Percentiles rank a stretch among this genome's conserved stretches.
These are phyloP conservation scores for Pedinophyceae sp. DNA, from an alignment of 139 green algal species.

Conservation along the genomic window DNA sequence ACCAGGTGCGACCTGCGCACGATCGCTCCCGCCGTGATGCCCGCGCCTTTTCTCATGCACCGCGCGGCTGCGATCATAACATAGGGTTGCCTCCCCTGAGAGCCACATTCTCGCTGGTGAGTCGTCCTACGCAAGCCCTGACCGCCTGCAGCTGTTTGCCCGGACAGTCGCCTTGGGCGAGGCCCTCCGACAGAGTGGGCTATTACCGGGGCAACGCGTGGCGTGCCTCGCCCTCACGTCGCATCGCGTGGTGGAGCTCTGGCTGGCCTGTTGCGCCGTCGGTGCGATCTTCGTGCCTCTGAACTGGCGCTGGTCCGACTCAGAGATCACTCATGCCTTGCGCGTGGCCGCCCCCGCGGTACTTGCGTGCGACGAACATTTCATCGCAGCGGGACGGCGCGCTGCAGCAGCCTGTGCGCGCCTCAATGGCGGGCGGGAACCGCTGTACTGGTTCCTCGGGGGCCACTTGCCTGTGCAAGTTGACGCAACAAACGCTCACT, in stretches of 20 bases:
- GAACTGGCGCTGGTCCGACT: constrained; percentile 46
- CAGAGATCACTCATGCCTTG: constrained; percentile 27
- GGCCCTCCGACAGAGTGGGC: too few species aligned
- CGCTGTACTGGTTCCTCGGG: background rate
- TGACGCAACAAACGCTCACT: background rate
- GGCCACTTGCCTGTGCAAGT: background rate
- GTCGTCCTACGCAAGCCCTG: too few species aligned
- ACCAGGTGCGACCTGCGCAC: too few species aligned
- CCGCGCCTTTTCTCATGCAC: too few species aligned
- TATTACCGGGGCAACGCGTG: background rate
- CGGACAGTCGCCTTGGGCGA: too few species aligned
- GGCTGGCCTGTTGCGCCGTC: background rate
- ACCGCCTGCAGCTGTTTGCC: too few species aligned
- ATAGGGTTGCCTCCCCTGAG: too few species aligned
- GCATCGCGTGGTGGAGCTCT: background rate
- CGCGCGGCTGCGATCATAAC: too few species aligned
- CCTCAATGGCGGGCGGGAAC: background rate
- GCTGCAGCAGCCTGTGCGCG: too few species aligned
- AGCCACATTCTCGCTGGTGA: too few species aligned
- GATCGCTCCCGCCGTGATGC: too few species aligned
- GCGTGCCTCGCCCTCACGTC: background rate
- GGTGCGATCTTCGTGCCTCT: constrained; percentile 36
- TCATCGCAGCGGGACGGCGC: too few species aligned
- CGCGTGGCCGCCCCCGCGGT: constrained; percentile 7
- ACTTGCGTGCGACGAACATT: background rate